These are phyloP conservation scores for Pulveroboletus frians DNA, from an alignment of 768 basidiomycete species.

Conservation along the genomic window DNA sequence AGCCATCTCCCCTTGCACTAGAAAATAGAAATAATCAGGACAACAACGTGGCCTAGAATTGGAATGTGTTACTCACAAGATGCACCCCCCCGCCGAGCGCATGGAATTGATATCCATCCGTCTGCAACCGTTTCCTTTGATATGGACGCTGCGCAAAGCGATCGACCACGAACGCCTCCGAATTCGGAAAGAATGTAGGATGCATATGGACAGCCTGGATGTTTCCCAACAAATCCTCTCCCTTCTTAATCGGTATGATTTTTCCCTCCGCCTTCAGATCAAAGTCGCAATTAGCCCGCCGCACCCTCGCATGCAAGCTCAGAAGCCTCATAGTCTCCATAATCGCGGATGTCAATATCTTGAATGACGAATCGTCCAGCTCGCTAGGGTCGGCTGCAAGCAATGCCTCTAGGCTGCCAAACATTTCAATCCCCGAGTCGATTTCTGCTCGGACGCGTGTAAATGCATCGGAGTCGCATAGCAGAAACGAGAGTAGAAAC, in stretches of 20 bases:
- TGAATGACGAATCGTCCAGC: conserved; percentile 17
- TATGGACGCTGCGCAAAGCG: conserved; percentile 18
- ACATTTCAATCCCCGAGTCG: conserved; percentile 26
- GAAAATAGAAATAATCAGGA: not conserved
- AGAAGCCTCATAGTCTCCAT: conserved; percentile 25
- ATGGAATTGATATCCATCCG: conserved; percentile 8
- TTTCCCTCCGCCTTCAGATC: conserved; percentile 9
- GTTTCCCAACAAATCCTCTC: conserved; percentile 18
- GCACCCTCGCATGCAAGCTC: conserved; percentile 11
- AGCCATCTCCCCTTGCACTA: conserved; percentile 26
- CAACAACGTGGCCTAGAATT: not conserved
- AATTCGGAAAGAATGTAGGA: conserved; percentile 4
- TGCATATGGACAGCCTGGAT: conserved; percentile 18
- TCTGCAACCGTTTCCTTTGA: conserved; percentile 11
- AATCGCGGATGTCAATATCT: conserved; percentile 20
- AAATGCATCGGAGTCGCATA: conserved; percentile 40
- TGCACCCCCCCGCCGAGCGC: conserved; percentile 17
- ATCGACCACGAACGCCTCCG: conserved; percentile 14
- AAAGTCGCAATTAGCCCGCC: conserved; percentile 15
- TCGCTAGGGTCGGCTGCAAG: conserved; percentile 7
- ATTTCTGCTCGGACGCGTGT: conserved; percentile 43
- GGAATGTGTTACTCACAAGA: conserved; percentile 6
- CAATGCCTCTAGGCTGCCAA: conserved; percentile 9
- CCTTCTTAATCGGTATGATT: conserved; percentile 19
- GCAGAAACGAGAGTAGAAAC: conserved; percentile 26